Evolutionary conservation across 768 basidiomycete species (phyloP), one percentile per base, ranked within the genome.

Genomic region (Russula ochroleuca): DNA sequence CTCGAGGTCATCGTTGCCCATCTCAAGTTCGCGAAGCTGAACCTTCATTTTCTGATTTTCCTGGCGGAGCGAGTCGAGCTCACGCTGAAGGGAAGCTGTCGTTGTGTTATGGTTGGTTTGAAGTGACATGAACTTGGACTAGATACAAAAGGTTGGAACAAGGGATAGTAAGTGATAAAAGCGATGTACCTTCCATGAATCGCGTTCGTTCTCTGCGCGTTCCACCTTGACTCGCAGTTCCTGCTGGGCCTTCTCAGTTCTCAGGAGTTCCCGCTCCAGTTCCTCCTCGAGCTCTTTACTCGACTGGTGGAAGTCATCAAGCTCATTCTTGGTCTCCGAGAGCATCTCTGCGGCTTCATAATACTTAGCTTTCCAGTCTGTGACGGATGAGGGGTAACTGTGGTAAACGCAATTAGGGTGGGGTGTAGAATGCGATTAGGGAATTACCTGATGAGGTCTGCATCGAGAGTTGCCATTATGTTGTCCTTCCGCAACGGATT

Each of bases 1-100:
- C 73, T 98, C 97, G 62, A 99, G 80, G 76, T 98, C 95, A 71
- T 99, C 97, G 71, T 97, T 98, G 52, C 96, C 96, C 85, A 98
- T 90, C 76, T 98, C 96, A 35, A 97, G 79, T 73, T 98, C 92
- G 23, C 91, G 84, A 19, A 94, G 76, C 71, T 89, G 86, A 23
- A 88, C 77, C 75, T 90, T 90, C 65, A 83, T 74, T 55, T 79
- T 78, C 71, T 88, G 88, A 66, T 87, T 81, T 64, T 88, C 85
- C 71, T 89, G 85, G 61, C 92, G 83, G 41, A 91, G 79, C 61
- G 83, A 84, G 70, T 96, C 94, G 50, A 95, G 80, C 75, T 98
- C 92, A 62, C 91, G 87, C 74, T 98, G 96, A 67, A 99, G 83
- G 58, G 93, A 93, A 2, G 89, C 85, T 5, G 89, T 88, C 0